phyloP scores from a whole-genome alignment of 768 basidiomycete species.

The Podaxis carcinomalis region DNA sequence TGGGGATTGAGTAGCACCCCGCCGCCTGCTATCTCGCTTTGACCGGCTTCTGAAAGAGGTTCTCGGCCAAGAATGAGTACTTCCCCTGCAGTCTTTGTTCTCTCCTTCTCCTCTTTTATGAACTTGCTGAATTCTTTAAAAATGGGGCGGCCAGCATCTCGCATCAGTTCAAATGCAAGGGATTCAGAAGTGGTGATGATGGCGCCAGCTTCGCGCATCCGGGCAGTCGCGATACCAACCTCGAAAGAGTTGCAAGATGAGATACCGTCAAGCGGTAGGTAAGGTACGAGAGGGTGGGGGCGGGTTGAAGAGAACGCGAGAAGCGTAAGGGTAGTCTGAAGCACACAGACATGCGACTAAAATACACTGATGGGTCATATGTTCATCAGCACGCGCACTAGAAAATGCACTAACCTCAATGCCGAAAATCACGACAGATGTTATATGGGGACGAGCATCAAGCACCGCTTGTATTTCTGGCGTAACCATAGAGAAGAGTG shows the following conservation, averaged over 20 bases:
- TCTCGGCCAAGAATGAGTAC: conserved; percentile 20
- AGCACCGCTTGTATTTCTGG: conserved; percentile 58
- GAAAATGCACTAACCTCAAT: conserved; percentile 63
- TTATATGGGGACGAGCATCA: conserved; percentile 38
- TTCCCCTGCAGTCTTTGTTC: conserved; percentile 43
- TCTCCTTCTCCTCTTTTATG: conserved; percentile 75
- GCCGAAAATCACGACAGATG: conserved; percentile 74
- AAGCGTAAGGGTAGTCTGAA: conserved; percentile 78
- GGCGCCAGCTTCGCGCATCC: conserved; percentile 71
- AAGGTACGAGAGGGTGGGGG: conserved; percentile 29
- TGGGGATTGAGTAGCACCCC: conserved; percentile 13
- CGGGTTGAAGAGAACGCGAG: conserved; percentile 31
- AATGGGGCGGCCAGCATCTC: conserved; percentile 52
- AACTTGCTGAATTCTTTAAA: conserved; percentile 73
- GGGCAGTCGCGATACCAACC: conserved; percentile 66
- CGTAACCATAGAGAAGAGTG: conserved; percentile 82
- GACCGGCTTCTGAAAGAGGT: background rate
- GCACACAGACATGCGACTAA: conserved; percentile 85
- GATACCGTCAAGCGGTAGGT: conserved; percentile 75
- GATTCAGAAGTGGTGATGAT: conserved; percentile 80
- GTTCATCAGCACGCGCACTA: background rate
- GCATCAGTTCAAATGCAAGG: conserved; percentile 69
- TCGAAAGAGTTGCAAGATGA: conserved; percentile 81
- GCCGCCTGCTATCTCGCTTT: conserved; percentile 13
- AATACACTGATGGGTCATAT: background rate